A percentile compares a stretch with the other conserved stretches of the same genome.
Conservation (phyloP, 23 red algal species). For the Gracilaria caudata region DNA sequence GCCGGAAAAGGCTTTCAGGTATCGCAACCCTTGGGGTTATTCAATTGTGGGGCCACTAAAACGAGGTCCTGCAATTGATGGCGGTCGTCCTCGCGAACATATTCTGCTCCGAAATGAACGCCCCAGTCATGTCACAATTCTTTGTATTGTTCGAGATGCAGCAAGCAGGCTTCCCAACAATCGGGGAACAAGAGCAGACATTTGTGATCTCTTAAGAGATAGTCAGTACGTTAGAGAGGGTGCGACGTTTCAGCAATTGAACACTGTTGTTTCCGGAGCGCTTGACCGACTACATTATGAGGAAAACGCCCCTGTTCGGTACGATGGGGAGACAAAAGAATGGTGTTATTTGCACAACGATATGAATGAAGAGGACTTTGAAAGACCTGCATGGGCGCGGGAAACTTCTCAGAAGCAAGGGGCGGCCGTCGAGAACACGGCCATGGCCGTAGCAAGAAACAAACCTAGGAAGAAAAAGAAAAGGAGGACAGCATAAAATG, state of each 20-base stretch:
- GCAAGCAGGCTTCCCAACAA: conserved; percentile 69
- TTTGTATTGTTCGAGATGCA: conserved; percentile 86
- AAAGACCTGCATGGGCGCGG: conserved; percentile 74
- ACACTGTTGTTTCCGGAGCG: conserved; percentile 81
- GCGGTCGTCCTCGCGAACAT: conserved; percentile 81
- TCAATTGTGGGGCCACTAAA: conserved; percentile 84
- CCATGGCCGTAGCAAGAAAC: conserved; percentile 33
- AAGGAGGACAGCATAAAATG: conserved; percentile 28
- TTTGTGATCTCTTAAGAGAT: conserved; percentile 83
- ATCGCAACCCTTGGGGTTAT: conserved; percentile 74
- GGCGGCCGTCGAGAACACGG: conserved; percentile 28
- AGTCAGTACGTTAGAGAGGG: conserved; percentile 82
- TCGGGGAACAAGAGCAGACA: conserved; percentile 74
- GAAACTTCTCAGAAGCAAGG: conserved; percentile 50
- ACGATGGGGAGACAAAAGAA: conserved; percentile 81
- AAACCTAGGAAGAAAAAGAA: conserved; percentile 66
- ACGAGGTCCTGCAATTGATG: conserved; percentile 79
- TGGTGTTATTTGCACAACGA: conserved; percentile 92
- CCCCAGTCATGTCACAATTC: conserved; percentile 87
- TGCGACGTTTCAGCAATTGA: conserved; percentile 80
- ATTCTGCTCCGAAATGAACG: conserved; percentile 83
- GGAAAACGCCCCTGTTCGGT: conserved; percentile 78
- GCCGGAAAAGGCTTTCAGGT: conserved; percentile 72
- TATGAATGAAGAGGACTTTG: conserved; percentile 67
- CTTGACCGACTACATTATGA: conserved; percentile 89